Evolutionary conservation across 768 basidiomycete genomes (phyloP), one percentile per base, ranked within the genome.

Genomic region (Pholiota microspora): DNA sequence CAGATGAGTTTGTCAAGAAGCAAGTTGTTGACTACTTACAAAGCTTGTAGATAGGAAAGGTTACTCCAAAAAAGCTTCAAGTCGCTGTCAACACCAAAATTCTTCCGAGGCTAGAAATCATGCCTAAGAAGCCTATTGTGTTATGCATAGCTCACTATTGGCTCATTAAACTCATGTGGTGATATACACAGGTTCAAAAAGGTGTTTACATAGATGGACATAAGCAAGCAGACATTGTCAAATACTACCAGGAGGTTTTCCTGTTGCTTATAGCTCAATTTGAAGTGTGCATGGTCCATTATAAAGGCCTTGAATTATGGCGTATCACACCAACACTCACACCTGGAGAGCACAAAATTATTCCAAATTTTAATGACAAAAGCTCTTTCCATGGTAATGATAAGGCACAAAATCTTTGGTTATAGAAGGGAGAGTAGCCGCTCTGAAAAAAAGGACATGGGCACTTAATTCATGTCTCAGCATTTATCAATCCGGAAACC

Each of bases 401-500:
- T n/a, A n/a, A n/a, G n/a, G n/a, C n/a, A n/a, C 59, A 65, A 24
- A 15, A 64, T 38, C 45, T 45, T 0, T 56, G 64, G 60, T 57
- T 72, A 2, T 9, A 29, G 25, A 35, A 61, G 23, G 66, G 58
- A 1, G 54, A 73, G 49, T 58, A 62, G 48, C 61, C 61, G 6
- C 49, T 73, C 16, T 63, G 53, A 12, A 69, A 69, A 46, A 74
- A 77, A 54, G 66, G 70, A 5, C 54, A 61, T 10, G 74, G 75
- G 3, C 52, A 59, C 1, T 52, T 72, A 62, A 75, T 66, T 28
- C 72, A 76, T 62, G 65, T 73, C 4, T 79, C 74, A 1, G 73
- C 72, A 28, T 77, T 77, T 45, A 71, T 78, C 27, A 66, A 68
- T 35, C 63, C 69, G 18, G 63, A 65, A 9, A 67, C 53, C 45